A percentile compares a stretch with the other conserved stretches of the same genome.
These are phyloP conservation scores for Metschnikowia vanudenii DNA, from an alignment of 805 yeast genomes.

Conservation along the genomic window DNA sequence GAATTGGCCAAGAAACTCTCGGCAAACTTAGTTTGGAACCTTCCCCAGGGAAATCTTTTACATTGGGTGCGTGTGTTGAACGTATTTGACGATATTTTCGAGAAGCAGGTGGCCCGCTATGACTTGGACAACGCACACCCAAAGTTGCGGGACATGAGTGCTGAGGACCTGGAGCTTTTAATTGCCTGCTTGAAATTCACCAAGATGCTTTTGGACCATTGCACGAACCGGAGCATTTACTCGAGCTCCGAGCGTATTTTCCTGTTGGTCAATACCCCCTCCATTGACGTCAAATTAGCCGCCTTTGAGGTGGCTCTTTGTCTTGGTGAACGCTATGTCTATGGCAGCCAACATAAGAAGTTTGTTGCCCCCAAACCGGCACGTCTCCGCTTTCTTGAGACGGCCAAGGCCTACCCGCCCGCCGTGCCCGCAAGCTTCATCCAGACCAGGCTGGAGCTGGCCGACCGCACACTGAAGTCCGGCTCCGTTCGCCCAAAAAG, in stretches of 20 bases:
- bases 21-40: slow-evolving; percentile 49
- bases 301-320: slow-evolving; percentile 61
- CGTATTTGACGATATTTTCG: slow-evolving; percentile 68
- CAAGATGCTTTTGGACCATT: slow-evolving; percentile 60
- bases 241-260: slow-evolving; percentile 63
- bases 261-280: slow-evolving; percentile 56
- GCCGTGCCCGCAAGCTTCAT: slow-evolving; percentile 38
- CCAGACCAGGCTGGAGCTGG: slow-evolving; percentile 26
- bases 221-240: slow-evolving; percentile 66
- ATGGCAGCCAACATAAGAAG: slow-evolving; percentile 34
- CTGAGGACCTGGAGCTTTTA: slow-evolving; percentile 47
- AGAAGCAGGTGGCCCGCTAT: slow-evolving; percentile 52
- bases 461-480: slow-evolving; percentile 4
- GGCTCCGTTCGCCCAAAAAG: slow-evolving; percentile 10
- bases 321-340: slow-evolving; percentile 59
- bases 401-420: slow-evolving; percentile 57
- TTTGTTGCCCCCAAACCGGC: slow-evolving; percentile 43
- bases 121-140: slow-evolving; percentile 46
- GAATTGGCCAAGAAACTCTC: slow-evolving; percentile 42
- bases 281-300: slow-evolving; percentile 55
- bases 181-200: slow-evolving; percentile 61
- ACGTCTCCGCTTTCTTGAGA: slow-evolving; percentile 47
- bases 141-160: slow-evolving; percentile 44
- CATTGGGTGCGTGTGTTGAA: slow-evolving; percentile 79
- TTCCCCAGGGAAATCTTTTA: slow-evolving; percentile 65